phyloP scores from a whole-genome alignment of 2,329 filamentous ascomycete species.

The Cladosporium austrohemisphaericum region DNA sequence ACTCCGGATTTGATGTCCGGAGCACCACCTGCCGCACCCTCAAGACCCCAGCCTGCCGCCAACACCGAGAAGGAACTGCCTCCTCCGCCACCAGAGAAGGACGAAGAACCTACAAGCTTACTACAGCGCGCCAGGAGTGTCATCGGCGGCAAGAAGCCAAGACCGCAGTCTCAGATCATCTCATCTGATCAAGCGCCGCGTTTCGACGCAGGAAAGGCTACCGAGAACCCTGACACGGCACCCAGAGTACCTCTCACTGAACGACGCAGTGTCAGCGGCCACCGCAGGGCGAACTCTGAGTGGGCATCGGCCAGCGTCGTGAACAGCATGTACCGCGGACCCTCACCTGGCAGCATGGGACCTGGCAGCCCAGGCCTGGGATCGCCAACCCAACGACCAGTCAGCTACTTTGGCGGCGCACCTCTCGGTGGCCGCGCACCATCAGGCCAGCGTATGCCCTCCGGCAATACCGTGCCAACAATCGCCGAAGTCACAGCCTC shows the following conservation, averaged over 20 bases:
- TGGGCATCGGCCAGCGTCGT: conserved; percentile 62
- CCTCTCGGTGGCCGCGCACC: conserved; percentile 41
- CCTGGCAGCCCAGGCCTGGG: conserved; percentile 50
- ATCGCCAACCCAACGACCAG: conserved; percentile 49
- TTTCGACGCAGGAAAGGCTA: conserved; percentile 24
- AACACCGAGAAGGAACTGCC: conserved; percentile 80
- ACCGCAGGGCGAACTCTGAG: conserved; percentile 45
- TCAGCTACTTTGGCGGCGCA: conserved; percentile 59
- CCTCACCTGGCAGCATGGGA: conserved; percentile 28
- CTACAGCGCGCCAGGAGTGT: conserved; percentile 60
- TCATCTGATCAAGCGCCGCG: conserved; percentile 16
- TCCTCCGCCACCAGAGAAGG: conserved; percentile 52
- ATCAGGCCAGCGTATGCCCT: conserved; percentile 33
- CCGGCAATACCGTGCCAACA: conserved; percentile 45
- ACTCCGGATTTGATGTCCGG: conserved; percentile 51
- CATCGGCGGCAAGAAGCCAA: conserved; percentile 41
- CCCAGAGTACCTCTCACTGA: conserved; percentile 69
- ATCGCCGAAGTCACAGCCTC: conserved; percentile 22
- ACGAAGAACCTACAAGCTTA: conserved; percentile 38
- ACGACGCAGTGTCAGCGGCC: conserved; percentile 44
- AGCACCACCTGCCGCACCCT: neutral
- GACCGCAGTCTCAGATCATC: conserved; percentile 33
- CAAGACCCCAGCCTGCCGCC: conserved; percentile 23
- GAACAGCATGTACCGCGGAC: conserved; percentile 83
- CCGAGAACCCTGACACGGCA: conserved; percentile 66